Conservation (phyloP, 1,139 yeast species). For the Pichia terricola region DNA sequence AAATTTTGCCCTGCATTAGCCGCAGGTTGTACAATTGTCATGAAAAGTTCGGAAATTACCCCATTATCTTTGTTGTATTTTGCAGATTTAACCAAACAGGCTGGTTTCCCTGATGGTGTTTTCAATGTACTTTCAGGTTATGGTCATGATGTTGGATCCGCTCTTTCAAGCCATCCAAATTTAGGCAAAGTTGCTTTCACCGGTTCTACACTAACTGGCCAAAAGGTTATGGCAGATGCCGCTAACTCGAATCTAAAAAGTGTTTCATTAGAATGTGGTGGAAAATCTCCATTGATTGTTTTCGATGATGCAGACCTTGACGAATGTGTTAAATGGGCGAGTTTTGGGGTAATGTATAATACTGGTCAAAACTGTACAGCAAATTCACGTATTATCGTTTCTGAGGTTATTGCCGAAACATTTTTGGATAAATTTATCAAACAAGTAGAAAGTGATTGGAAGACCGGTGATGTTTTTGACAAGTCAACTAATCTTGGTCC, state of each 20-base stretch:
- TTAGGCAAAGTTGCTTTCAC: conserved; percentile 49
- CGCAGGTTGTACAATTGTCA: conserved; percentile 58
- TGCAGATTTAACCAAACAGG: conserved; percentile 43
- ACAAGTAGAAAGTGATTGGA: conserved; percentile 35
- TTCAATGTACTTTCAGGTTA: conserved; percentile 48
- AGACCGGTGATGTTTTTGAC: conserved; percentile 51
- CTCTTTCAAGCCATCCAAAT: conserved; percentile 37
- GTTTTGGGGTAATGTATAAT: conserved; percentile 73
- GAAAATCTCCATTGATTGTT: conserved; percentile 69
- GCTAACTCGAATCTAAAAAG: conserved; percentile 62
- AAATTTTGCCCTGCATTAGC: conserved; percentile 63
- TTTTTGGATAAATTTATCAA: conserved; percentile 38
- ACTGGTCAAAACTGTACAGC: conserved; percentile 91
- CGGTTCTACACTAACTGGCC: conserved; percentile 49
- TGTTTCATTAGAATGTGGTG: conserved; percentile 87
- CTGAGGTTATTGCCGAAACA: conserved; percentile 57
- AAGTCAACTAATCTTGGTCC: conserved; percentile 63
- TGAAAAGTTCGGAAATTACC: conserved; percentile 56
- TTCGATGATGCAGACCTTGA: conserved; percentile 71
- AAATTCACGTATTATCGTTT: conserved; percentile 74
- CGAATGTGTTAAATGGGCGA: conserved; percentile 78
- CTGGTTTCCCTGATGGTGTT: conserved; percentile 58
- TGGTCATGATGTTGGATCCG: conserved; percentile 45
- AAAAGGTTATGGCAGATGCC: conserved; percentile 45
- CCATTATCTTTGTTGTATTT: conserved; percentile 53